Percentiles rank a stretch among this genome's conserved stretches.
Evolutionary conservation across 345 rosid species (phyloP).

Genomic region (Hypericum androsaemum): DNA sequence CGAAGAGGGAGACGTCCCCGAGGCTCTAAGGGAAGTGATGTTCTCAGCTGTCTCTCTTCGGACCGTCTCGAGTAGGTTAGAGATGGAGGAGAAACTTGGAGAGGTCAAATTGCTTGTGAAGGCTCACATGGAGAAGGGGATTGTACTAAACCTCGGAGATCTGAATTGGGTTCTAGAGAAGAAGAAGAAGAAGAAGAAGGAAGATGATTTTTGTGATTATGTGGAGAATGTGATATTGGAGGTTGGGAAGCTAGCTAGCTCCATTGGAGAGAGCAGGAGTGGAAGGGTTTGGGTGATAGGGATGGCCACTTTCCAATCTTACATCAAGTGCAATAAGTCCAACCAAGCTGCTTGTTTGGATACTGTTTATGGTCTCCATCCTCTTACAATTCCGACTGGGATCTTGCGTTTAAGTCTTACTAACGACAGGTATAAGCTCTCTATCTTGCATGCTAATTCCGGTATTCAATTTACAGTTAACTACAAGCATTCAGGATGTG

Average conservation of each 20-base stretch:
- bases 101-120: not conserved
- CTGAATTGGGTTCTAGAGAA: slow-evolving; percentile 54
- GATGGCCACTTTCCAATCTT: slow-evolving; percentile 74
- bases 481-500: too few relatives aligned
- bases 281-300: slow-evolving; percentile 72
- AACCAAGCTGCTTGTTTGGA: slow-evolving; percentile 65
- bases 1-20: not conserved
- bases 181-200: slow-evolving; percentile 24
- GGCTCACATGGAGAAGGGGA: not conserved
- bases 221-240: slow-evolving; percentile 68
- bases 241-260: slow-evolving; percentile 51
- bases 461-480: too few relatives aligned
- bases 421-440: slow-evolving; percentile 55
- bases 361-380: slow-evolving; percentile 55
- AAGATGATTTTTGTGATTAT: slow-evolving; percentile 22
- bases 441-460: too few relatives aligned
- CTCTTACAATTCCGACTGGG: slow-evolving; percentile 60
- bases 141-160: slow-evolving; percentile 22
- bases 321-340: too few relatives aligned
- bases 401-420: slow-evolving; percentile 63
- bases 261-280: slow-evolving; percentile 29
- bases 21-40: not conserved
- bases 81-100: not conserved
- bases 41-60: not conserved
- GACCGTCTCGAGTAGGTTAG: too few relatives aligned